phyloP scores from a whole-genome alignment of 2,329 filamentous ascomycete species.

The Xylaria sp. region DNA sequence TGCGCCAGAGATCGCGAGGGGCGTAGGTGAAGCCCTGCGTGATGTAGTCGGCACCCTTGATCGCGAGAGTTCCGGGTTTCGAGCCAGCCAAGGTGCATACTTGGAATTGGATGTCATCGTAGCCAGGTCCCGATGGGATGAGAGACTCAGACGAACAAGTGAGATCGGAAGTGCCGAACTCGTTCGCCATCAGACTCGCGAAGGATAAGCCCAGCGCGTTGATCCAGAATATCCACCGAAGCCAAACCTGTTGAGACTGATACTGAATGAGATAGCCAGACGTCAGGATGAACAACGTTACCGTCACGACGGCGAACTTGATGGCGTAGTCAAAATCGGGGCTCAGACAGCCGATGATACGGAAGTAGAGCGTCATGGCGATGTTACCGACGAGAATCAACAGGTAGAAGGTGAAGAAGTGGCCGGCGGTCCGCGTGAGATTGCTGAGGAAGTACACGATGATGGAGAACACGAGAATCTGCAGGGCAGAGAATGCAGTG shows the following conservation, averaged over 20 bases:
- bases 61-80: conserved; percentile 54
- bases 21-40: conserved; percentile 62
- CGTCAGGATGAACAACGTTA: conserved; percentile 76
- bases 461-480: conserved; percentile 67
- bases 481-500: conserved; percentile 62
- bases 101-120: conserved; percentile 66
- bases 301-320: conserved; percentile 72
- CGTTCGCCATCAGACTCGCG: conserved; percentile 77
- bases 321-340: conserved; percentile 82
- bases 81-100: conserved; percentile 77
- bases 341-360: conserved; percentile 67
- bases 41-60: conserved; percentile 67
- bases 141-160: conserved; percentile 63
- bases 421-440: conserved; percentile 61
- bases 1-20: conserved; percentile 67
- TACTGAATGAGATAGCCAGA: conserved; percentile 82
- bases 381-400: conserved; percentile 64
- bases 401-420: conserved; percentile 73
- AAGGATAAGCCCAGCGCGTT: conserved; percentile 73
- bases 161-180: conserved; percentile 66
- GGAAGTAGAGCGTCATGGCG: conserved; percentile 72
- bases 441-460: conserved; percentile 78
- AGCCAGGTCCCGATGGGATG: conserved; percentile 65
- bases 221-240: conserved; percentile 76
- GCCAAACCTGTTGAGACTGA: conserved; percentile 66